Evolutionary conservation across 345 rosid species (phyloP).

Genomic region (Microcos paniculata): DNA sequence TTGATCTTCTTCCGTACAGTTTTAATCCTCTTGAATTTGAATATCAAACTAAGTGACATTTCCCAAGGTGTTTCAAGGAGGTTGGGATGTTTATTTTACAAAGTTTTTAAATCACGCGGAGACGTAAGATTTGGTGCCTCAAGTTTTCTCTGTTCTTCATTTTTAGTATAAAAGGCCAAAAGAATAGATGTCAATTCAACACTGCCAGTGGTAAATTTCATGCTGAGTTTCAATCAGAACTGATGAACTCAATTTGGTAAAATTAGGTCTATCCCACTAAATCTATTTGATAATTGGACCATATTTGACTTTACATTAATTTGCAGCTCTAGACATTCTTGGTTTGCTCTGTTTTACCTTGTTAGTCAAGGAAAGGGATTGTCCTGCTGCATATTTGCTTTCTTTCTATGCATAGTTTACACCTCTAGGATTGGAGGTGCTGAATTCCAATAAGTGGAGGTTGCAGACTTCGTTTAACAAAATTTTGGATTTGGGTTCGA

Average conservation of each 20-base stretch:
- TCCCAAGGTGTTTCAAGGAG: background rate
- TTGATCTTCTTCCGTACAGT: background rate
- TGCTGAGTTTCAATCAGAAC: background rate
- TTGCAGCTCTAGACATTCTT: background rate
- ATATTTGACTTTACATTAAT: slow-evolving; percentile 1
- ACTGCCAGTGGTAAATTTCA: background rate
- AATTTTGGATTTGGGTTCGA: too few relatives aligned
- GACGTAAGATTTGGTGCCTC: background rate
- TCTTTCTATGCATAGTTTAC: background rate
- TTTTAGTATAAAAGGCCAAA: background rate
- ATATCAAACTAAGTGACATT: background rate
- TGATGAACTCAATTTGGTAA: background rate
- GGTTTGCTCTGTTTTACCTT: background rate
- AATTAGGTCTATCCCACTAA: background rate
- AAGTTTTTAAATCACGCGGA: background rate
- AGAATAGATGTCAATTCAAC: background rate
- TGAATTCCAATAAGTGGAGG: background rate
- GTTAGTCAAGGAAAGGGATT: background rate
- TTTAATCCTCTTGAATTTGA: background rate
- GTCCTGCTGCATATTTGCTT: too few relatives aligned
- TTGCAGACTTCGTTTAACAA: background rate
- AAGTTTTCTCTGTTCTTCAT: background rate
- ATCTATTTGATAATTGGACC: background rate
- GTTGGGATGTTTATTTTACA: background rate
- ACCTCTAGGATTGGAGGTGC: background rate